Evolutionary conservation across 345 rosid genomes (phyloP), one percentile per base, ranked within the genome.

Genomic region (Cardamine chenopodiifolia): DNA sequence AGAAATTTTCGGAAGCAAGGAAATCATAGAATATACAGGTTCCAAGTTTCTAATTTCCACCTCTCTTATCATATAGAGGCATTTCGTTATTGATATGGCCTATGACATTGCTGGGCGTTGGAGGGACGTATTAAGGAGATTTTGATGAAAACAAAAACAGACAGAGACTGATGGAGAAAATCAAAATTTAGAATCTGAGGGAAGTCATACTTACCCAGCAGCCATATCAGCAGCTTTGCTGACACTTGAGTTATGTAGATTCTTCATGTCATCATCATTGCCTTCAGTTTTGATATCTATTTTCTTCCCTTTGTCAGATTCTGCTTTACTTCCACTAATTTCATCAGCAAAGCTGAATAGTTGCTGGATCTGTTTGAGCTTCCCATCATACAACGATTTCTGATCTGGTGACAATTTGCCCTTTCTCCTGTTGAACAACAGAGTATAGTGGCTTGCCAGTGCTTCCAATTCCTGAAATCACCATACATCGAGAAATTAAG

Each of bases 141-240:
- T 49, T 49, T 20, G 26, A 49, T 49, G 66, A n/a, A 45, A 54
- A 40, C 32, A 42, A 54, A 57, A 9, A 55, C 37, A 73, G 35
- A 40, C 29, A 31, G 1, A 47, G 58, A 44, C 17, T 25, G 40
- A 31, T 55, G 59, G 31, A 26, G 25, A 39, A 61, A 61, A 19
- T 31, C 5, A n/a, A 66, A n/a, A 58, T 48, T 12, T 18, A 39
- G 62, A 68, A 66, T 59, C 62, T 29, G 25, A 34, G 66, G 59
- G 34, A 66, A 69, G 62, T 75, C 26, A 29, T 60, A 44, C 70
- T 86, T 88, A 95, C 98, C 99, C 97, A 37, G 90, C 86, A 76
- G 98, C 99, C 98, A 92, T 87, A 81, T 92, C 92, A 82, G 98
- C 97, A 84, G 99, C 97, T 84, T 90, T 86, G 82, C 84, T 84